Percentiles rank a stretch among this genome's conserved stretches.
Conservation (phyloP, 106 monocot genomes). For the Platanthera zijinensis region DNA sequence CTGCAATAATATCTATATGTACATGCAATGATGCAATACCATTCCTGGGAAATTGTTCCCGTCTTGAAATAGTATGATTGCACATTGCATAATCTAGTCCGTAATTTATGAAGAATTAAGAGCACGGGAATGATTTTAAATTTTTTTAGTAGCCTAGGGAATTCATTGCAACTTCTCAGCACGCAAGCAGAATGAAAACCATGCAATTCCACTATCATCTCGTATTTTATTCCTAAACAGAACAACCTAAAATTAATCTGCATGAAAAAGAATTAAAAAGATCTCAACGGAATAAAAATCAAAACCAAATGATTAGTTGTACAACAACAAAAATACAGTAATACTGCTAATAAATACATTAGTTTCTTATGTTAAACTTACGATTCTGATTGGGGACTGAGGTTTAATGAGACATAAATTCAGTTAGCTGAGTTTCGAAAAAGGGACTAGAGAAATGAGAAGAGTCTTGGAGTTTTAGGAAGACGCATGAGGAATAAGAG, state of each 20-base stretch:
- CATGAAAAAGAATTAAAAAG: neutral
- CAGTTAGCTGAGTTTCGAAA: neutral
- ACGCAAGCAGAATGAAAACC: neutral
- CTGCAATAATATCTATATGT: neutral
- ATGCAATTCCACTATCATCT: neutral
- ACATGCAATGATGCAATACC: neutral
- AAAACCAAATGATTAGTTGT: neutral
- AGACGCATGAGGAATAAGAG: neutral
- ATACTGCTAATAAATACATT: neutral
- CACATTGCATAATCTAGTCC: neutral
- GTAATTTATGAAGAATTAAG: neutral
- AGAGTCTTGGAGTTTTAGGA: neutral
- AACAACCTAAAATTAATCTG: neutral
- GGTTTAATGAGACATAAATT: neutral
- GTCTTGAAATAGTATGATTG: no score
- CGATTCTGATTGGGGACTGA: neutral
- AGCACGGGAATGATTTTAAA: neutral
- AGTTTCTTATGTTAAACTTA: neutral
- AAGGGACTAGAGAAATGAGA: neutral
- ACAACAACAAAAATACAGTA: neutral
- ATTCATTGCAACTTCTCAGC: neutral
- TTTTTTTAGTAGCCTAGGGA: neutral
- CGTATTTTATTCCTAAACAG: neutral
- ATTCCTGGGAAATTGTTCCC: neutral
- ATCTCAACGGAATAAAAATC: neutral